Conservation (phyloP, 805 yeast species). For the Saturnispora quitensis region DNA sequence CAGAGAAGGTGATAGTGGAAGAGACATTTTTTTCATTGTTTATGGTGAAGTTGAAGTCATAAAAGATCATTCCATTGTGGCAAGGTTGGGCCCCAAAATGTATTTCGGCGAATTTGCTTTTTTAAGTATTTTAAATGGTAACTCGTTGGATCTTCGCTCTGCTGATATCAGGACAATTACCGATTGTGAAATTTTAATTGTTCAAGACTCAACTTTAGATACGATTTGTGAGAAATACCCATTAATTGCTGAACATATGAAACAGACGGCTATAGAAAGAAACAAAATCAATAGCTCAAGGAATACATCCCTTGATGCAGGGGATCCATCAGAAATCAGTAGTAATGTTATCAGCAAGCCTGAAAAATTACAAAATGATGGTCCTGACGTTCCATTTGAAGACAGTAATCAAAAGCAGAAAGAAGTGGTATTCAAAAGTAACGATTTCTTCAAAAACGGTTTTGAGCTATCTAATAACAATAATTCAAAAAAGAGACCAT, state of each 20-base stretch:
- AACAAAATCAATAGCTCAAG: conserved; percentile 23
- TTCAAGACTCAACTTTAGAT: conserved; percentile 46
- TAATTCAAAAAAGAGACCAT: background rate
- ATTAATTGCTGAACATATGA: conserved; percentile 47
- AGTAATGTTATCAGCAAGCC: background rate
- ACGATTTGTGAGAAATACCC: conserved; percentile 52
- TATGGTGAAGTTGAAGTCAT: conserved; percentile 66
- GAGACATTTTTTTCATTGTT: conserved; percentile 58
- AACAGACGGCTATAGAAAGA: conserved; percentile 49
- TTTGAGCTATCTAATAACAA: background rate
- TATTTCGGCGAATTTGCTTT: conserved; percentile 77
- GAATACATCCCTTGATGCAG: background rate
- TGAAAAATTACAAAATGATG: background rate
- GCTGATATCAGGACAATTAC: conserved; percentile 59
- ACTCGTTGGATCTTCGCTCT: conserved; percentile 32
- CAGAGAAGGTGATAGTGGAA: conserved; percentile 48
- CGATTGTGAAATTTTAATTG: conserved; percentile 50
- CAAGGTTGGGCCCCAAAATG: conserved; percentile 51
- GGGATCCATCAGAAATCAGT: background rate
- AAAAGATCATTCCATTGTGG: conserved; percentile 36
- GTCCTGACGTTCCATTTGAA: background rate
- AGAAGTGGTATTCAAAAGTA: background rate
- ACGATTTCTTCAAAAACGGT: background rate
- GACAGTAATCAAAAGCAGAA: background rate
- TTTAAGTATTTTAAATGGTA: conserved; percentile 34